Evolutionary conservation across 495 filamentous ascomycete genomes (phyloP).

Genomic region (Usnea hakonensis): DNA sequence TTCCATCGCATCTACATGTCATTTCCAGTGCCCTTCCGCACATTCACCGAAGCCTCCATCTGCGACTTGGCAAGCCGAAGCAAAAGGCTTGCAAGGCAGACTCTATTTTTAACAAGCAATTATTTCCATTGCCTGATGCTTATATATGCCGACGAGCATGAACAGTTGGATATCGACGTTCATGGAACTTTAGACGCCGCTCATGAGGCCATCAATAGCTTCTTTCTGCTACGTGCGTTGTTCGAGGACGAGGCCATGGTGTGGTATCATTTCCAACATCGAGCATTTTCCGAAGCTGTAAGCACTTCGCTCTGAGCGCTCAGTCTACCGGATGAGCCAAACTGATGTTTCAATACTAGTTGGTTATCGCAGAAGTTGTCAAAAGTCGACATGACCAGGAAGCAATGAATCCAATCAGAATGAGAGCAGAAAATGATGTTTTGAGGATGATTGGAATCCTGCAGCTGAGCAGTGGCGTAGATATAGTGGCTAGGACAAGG

Average conservation of each 20-base stretch:
- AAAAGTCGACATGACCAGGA: conserved; percentile 27
- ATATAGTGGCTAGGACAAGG: conserved; percentile 48
- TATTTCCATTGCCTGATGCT: conserved; percentile 72
- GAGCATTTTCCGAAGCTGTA: conserved; percentile 62
- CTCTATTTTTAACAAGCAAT: conserved; percentile 59
- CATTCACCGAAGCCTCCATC: conserved; percentile 49
- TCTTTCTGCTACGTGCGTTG: conserved; percentile 57
- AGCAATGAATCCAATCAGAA: conserved; percentile 44
- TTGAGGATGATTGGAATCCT: conserved; percentile 55
- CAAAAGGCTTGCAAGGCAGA: conserved; percentile 56
- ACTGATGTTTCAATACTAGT: conserved; percentile 8
- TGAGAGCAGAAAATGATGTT: conserved; percentile 49
- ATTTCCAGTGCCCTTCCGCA: conserved; percentile 55
- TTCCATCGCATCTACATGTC: conserved; percentile 55
- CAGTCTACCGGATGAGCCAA: neutral
- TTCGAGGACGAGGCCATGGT: conserved; percentile 59
- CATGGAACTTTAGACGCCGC: conserved; percentile 61
- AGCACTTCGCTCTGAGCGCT: conserved; percentile 27
- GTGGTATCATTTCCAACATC: conserved; percentile 72
- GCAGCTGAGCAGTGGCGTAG: conserved; percentile 44
- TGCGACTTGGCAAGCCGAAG: conserved; percentile 41
- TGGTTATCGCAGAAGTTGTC: conserved; percentile 25
- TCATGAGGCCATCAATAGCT: conserved; percentile 52
- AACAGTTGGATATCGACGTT: conserved; percentile 53
- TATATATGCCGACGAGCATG: conserved; percentile 52